Evolutionary conservation across 1,139 yeast genomes (phyloP), one percentile per base, ranked within the genome.

Genomic region (Ashbya aceris): DNA sequence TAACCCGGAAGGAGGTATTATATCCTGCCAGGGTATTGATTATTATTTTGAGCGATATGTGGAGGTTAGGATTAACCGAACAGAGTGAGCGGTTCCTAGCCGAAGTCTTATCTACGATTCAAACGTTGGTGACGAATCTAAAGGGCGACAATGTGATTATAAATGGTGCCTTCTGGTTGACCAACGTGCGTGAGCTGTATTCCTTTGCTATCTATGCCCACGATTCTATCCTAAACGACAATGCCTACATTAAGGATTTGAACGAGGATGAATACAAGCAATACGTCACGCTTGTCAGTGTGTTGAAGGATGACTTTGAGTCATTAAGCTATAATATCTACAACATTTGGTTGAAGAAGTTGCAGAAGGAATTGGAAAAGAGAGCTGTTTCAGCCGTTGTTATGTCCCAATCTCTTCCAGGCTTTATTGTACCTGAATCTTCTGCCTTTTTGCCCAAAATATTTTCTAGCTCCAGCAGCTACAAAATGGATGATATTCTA

Each of bases 101-200:
- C 41, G 93, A 84, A 62, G 94, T 86, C 4, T 73, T 91, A 63
- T 79, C 87, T 36, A 83, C 86, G 2, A 87, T 91, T 51, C 98
- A 91, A 68, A 79, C 76, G 42, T 79, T 80, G 51, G 89, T 83
- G 13, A 73, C 81, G 7, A 62, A 68, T 4, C 70, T 83, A 60
- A 80, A 80, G 56, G 95, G 91, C 41, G 95, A 85, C 47, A 95
- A 86, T 49, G 80, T 86, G 34, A 81, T 89, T 56, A 78, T 89
- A 40, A 87, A 87, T 55, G 97, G 96, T 55, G 96, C 97, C 0
- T 91, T 91, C 70, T 91, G 99, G 99, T 71, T 93, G 52, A 85
- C 97, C 2, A 91, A 91, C 65, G 91, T 95, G 7, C 96, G 93
- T 61, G 98, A 93, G 62, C 74, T 91, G 55, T 84, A 85, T 64